Evolutionary conservation across 2,329 filamentous ascomycete genomes (phyloP).

Genomic region (Emmonsiellopsis sp.): DNA sequence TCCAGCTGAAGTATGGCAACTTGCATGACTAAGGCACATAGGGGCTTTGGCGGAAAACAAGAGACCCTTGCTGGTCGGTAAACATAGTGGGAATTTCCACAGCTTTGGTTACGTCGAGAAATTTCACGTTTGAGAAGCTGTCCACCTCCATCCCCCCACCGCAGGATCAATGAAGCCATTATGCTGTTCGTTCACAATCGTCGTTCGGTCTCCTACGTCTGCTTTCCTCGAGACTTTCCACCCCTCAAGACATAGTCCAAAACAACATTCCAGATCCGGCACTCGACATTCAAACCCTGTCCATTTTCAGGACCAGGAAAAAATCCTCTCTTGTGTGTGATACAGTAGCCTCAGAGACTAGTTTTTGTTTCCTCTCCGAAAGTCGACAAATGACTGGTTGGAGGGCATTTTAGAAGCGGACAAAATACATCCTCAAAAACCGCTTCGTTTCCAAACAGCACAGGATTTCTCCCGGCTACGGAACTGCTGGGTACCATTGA

Average conservation of each 20-base stretch:
- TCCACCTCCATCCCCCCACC: not conserved
- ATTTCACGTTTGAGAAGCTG: not conserved
- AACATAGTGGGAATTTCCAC: not conserved
- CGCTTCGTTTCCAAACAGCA: conserved; percentile 48
- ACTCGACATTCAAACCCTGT: conserved; percentile 21
- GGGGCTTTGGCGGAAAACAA: not conserved
- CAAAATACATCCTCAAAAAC: conserved; percentile 97
- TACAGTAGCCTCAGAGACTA: conserved; percentile 80
- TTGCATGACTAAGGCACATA: not conserved
- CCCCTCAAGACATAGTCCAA: conserved; percentile 8
- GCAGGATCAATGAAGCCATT: not conserved
- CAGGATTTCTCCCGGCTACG: conserved; percentile 19
- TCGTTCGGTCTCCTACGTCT: not conserved
- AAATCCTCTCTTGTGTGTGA: conserved; percentile 47
- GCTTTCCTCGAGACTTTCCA: conserved; percentile 7
- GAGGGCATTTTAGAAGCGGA: conserved; percentile 65
- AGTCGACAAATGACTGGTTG: conserved; percentile 26
- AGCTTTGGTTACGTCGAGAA: not conserved
- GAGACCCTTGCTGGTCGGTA: not conserved
- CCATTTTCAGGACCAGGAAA: conserved; percentile 8
- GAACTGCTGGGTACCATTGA: not conserved
- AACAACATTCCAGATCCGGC: conserved; percentile 14
- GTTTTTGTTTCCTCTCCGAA: conserved; percentile 85
- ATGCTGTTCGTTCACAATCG: not conserved
- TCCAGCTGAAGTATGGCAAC: too few relatives aligned